Evolutionary conservation across 1,284 basidiomycete genomes (phyloP).

Genomic region (Leucoagaricus sp.): DNA sequence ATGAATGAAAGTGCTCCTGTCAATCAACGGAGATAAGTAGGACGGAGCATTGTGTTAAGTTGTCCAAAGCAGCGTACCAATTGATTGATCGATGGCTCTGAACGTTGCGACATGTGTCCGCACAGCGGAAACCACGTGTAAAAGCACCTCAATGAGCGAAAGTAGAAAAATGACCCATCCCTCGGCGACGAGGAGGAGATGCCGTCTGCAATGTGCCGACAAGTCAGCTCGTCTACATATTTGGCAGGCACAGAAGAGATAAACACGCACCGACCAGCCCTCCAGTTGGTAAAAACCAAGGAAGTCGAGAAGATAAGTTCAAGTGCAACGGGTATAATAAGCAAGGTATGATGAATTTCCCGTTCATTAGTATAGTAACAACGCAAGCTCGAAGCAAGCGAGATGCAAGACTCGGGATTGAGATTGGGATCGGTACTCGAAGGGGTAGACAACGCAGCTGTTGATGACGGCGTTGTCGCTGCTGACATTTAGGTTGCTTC

Average conservation of each 20-base stretch:
- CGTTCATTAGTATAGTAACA: constrained; percentile 51
- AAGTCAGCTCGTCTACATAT: background rate
- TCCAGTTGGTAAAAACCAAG: constrained; percentile 51
- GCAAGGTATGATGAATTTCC: constrained; percentile 43
- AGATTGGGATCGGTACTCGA: background rate
- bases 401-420: constrained; percentile 61
- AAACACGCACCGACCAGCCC: constrained; percentile 29
- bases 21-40: background rate
- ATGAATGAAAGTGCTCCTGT: constrained; percentile 31
- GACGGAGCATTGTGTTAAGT: background rate
- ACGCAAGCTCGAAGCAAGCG: constrained; percentile 67
- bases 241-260: background rate
- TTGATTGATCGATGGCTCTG: constrained; percentile 38
- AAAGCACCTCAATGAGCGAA: constrained; percentile 59
- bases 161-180: constrained; percentile 61
- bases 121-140: constrained; percentile 53
- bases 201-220: constrained; percentile 38
- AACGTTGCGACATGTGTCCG: constrained; percentile 39
- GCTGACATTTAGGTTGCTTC: constrained; percentile 11
- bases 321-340: constrained; percentile 64
- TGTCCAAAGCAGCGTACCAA: constrained; percentile 38
- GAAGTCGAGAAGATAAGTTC: constrained; percentile 60
- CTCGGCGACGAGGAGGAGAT: constrained; percentile 62
- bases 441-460: constrained; percentile 1
- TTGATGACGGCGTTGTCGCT: background rate